phyloP scores from a whole-genome alignment of 768 basidiomycete species.

The Boletus rubroflammeus region DNA sequence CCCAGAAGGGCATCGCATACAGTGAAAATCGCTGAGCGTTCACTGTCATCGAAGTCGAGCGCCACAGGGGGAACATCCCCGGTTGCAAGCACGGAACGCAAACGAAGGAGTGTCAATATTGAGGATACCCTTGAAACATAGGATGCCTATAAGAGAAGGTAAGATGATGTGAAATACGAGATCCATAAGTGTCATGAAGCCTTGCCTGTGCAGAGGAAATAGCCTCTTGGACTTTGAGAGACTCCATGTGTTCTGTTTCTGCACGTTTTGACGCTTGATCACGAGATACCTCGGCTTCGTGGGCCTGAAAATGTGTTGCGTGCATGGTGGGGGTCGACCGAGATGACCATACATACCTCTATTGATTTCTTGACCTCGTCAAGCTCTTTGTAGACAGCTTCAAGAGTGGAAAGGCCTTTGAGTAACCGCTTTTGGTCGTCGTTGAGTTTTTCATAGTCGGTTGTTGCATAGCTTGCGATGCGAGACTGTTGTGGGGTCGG shows the following conservation, averaged over 20 bases:
- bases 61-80: slow-evolving; percentile 42
- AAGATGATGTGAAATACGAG: not conserved
- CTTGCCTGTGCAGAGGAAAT: slow-evolving; percentile 59
- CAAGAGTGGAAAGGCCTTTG: slow-evolving; percentile 69
- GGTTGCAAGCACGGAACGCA: slow-evolving; percentile 48
- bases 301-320: slow-evolving; percentile 37
- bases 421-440: slow-evolving; percentile 81
- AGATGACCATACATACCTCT: slow-evolving; percentile 62
- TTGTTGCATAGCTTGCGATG: slow-evolving; percentile 66
- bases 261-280: slow-evolving; percentile 52
- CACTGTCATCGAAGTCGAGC: slow-evolving; percentile 46
- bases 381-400: slow-evolving; percentile 77
- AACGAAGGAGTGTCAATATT: slow-evolving; percentile 55
- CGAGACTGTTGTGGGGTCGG: slow-evolving; percentile 49
- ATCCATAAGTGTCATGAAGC: not conserved
- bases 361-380: slow-evolving; percentile 80
- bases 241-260: slow-evolving; percentile 55
- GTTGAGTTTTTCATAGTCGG: slow-evolving; percentile 69
- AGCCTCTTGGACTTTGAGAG: slow-evolving; percentile 51
- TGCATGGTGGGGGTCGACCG: not conserved
- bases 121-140: slow-evolving; percentile 43
- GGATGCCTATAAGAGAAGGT: slow-evolving; percentile 37
- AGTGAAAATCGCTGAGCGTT: slow-evolving; percentile 52
- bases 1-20: slow-evolving; percentile 54
- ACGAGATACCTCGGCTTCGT: slow-evolving; percentile 61